Conservation (phyloP, 2,329 filamentous ascomycete genomes). For the Cytospora paraplurivora region DNA sequence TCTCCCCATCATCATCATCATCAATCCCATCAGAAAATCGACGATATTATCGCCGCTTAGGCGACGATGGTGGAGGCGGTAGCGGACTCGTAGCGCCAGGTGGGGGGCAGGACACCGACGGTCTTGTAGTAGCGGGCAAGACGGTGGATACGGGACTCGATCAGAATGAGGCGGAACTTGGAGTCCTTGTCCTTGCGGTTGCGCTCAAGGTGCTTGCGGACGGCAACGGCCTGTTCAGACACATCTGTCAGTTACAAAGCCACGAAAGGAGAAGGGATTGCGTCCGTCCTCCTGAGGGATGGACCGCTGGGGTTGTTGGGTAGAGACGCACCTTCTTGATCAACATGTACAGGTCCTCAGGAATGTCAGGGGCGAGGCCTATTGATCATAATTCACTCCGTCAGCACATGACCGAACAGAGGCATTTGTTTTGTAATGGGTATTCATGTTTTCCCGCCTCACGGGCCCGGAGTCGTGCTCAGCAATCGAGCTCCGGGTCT, state of each 20-base stretch:
- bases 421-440: constrained; percentile 56
- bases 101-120: constrained; percentile 80
- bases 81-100: constrained; percentile 98
- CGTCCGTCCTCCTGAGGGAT: not conserved
- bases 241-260: constrained; percentile 29
- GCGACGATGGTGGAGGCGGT: constrained; percentile 93
- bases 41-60: constrained; percentile 57
- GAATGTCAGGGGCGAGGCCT: constrained; percentile 98
- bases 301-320: not conserved
- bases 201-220: constrained; percentile 99
- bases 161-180: constrained; percentile 99
- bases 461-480: constrained; percentile 21
- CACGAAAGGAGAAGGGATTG: not conserved
- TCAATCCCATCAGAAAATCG: constrained; percentile 9
- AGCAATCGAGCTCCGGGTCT: constrained; percentile 35
- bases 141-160: constrained; percentile 99
- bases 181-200: constrained; percentile 99
- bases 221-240: constrained; percentile 75
- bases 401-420: constrained; percentile 91
- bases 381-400: constrained; percentile 74
- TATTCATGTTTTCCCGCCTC: constrained; percentile 19
- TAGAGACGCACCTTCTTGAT: constrained; percentile 87
- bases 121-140: constrained; percentile 99
- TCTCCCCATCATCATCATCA: constrained; percentile 34
- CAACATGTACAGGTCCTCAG: constrained; percentile 99